Conservation (phyloP, 140 eudicot genomes). For the Cichorium intybus region DNA sequence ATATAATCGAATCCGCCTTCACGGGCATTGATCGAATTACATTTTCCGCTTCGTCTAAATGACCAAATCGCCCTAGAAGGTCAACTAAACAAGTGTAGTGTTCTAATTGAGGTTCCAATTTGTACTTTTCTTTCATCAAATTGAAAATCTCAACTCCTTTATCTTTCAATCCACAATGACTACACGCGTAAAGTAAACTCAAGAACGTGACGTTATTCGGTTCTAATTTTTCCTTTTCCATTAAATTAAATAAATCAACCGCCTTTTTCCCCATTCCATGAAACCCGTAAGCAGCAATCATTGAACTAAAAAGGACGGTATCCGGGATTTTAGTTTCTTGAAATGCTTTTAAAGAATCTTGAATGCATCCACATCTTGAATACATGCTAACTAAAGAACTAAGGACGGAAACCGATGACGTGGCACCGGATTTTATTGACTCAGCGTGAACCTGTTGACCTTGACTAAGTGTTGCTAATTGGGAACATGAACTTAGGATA, state of each 20-base stretch:
- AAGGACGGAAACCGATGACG: conserved; percentile 43
- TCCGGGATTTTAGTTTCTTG: conserved; percentile 45
- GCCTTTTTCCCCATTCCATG: conserved; percentile 87
- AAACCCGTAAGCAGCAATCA: conserved; percentile 84
- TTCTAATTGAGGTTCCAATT: conserved; percentile 53
- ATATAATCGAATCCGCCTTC: conserved; percentile 65
- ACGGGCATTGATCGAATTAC: conserved; percentile 67
- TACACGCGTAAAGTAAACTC: conserved; percentile 86
- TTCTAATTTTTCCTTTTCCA: conserved; percentile 62
- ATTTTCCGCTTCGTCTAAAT: conserved; percentile 72
- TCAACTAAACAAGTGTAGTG: conserved; percentile 89
- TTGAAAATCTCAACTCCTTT: conserved; percentile 58
- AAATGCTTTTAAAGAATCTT: conserved; percentile 63
- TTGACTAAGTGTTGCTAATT: conserved; percentile 88
- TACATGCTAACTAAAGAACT: conserved; percentile 85
- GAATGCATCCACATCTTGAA: conserved; percentile 79
- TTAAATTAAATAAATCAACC: conserved; percentile 45
- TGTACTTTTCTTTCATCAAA: conserved; percentile 56
- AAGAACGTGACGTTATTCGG: conserved; percentile 74
- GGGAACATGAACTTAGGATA: conserved; percentile 74
- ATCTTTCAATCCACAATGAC: conserved; percentile 85
- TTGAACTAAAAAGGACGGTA: conserved; percentile 66
- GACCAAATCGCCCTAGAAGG: conserved; percentile 78
- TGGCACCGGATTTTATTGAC: conserved; percentile 58
- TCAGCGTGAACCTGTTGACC: conserved; percentile 95